Base-by-base conservation (phyloP, 192 early-diverging fungal genomes). In the Kappamyces sp. region DNA sequence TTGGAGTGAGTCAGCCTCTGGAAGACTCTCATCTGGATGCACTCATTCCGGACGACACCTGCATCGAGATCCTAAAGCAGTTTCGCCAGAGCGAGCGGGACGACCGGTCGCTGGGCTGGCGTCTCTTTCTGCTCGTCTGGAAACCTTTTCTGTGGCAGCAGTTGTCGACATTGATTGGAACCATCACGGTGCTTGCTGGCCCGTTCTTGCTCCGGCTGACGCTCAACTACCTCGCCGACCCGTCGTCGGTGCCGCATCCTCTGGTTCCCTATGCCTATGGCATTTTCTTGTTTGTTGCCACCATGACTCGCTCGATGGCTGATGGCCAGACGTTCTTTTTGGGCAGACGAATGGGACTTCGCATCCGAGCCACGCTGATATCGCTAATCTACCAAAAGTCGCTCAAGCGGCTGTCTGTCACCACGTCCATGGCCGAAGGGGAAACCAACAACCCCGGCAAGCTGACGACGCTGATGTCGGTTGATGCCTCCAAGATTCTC, bases 21-120 rank as follows among this genome's bases (percentile, higher is more conserved):
- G 72, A 75, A n/a, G 67, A 74, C 9, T 53, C 68, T 35, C 84
- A 91, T 39, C 53, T 91, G 35, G 77, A 76, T 50, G 62, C 71
- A 2, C 67, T 91, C 30, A 64, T 71, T 11, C 55, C 30, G 45
- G 55, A 45, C 33, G 55, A 58, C 6, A 11, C 37, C n/a, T 36
- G 34, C 5, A 33, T 38, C 6, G 37, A 32, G 32, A 36, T 32
- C n/a, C 2, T 58, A 5, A 38, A 22, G 5, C 5, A 12, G 7
- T 58, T 32, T 43, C 15, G 33, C 12, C 7, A 11, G 12, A 58
- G 9, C 29, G 34, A 5, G 48, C 31, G 34, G 0, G 9, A 8
- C 8, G 5, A 49, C 48, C 34, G 31, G 9, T 31, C 55, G 4
- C 42, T 58, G n/a, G 9, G 66, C 32, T 12, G 29, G 51, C 60